Conservation (phyloP, 2,329 filamentous ascomycete genomes). For the Dendryphion nanum region DNA sequence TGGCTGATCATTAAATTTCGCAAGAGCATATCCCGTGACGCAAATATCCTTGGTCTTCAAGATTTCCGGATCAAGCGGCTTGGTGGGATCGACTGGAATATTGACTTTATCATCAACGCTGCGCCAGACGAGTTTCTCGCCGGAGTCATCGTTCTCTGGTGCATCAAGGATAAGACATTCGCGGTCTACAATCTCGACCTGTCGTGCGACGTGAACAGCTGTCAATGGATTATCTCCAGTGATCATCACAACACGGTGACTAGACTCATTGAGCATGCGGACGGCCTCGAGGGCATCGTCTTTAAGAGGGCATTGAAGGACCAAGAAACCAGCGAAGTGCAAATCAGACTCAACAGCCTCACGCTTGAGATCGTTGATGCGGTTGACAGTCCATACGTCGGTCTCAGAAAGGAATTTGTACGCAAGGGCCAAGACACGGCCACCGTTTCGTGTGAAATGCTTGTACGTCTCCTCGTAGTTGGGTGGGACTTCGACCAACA, state of each 20-base stretch:
- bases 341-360: slow-evolving; percentile 85
- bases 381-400: slow-evolving; percentile 75
- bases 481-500: slow-evolving; percentile 77
- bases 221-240: slow-evolving; percentile 97
- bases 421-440: slow-evolving; percentile 86
- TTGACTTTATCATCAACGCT: slow-evolving; percentile 88
- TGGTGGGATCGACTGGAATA: slow-evolving; percentile 80
- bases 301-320: slow-evolving; percentile 93
- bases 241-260: slow-evolving; percentile 98
- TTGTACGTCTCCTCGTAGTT: slow-evolving; percentile 99
- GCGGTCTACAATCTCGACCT: slow-evolving; percentile 96
- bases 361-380: slow-evolving; percentile 90
- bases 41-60: slow-evolving; percentile 86
- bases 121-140: slow-evolving; percentile 85
- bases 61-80: slow-evolving; percentile 78
- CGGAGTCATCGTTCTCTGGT: slow-evolving; percentile 81
- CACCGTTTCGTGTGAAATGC: slow-evolving; percentile 94
- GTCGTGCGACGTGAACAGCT: slow-evolving; percentile 88
- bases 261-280: slow-evolving; percentile 97
- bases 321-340: slow-evolving; percentile 90
- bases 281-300: slow-evolving; percentile 93
- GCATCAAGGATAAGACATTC: slow-evolving; percentile 94
- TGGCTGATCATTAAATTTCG: slow-evolving; percentile 79
- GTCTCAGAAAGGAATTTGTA: slow-evolving; percentile 89
- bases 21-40: slow-evolving; percentile 89